These are phyloP conservation scores for Russula virescens DNA, from an alignment of 768 basidiomycete genomes.

Conservation along the genomic window DNA sequence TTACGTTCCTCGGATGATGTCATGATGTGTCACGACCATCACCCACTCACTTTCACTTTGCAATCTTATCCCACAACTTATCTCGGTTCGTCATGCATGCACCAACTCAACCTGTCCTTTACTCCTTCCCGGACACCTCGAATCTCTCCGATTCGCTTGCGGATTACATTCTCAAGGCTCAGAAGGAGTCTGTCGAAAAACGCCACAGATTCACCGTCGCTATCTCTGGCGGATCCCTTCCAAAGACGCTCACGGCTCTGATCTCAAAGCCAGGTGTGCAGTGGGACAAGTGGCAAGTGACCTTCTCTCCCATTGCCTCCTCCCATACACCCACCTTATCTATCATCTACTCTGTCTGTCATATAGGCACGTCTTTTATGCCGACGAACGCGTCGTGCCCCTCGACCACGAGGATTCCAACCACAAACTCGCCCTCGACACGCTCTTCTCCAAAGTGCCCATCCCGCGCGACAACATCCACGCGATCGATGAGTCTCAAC, in stretches of 20 bases:
- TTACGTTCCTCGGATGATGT: no score
- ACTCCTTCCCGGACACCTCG: constrained; percentile 55
- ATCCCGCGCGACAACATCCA: constrained; percentile 77
- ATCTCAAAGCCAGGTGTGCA: constrained; percentile 57
- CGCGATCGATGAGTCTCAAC: constrained; percentile 61
- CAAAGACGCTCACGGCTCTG: constrained; percentile 71
- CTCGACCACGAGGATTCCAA: constrained; percentile 93
- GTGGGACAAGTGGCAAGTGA: constrained; percentile 88
- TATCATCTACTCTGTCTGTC: background rate
- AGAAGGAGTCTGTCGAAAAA: constrained; percentile 84
- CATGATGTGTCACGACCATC: no score
- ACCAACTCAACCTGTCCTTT: constrained; percentile 44
- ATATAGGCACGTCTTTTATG: constrained; percentile 98
- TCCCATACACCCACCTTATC: background rate
- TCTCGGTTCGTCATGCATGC: background rate
- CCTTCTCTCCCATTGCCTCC: background rate
- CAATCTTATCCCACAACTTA: no score
- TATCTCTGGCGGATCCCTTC: constrained; percentile 89
- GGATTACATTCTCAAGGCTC: constrained; percentile 76
- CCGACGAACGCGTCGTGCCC: constrained; percentile 92
- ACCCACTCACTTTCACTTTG: no score
- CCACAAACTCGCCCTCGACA: constrained; percentile 64
- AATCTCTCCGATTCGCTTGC: constrained; percentile 65
- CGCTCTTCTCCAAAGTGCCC: constrained; percentile 78
- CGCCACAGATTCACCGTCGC: constrained; percentile 90